Base-by-base conservation (phyloP, 2,329 filamentous ascomycete species). In the Macrophomina pseudophaseolina region DNA sequence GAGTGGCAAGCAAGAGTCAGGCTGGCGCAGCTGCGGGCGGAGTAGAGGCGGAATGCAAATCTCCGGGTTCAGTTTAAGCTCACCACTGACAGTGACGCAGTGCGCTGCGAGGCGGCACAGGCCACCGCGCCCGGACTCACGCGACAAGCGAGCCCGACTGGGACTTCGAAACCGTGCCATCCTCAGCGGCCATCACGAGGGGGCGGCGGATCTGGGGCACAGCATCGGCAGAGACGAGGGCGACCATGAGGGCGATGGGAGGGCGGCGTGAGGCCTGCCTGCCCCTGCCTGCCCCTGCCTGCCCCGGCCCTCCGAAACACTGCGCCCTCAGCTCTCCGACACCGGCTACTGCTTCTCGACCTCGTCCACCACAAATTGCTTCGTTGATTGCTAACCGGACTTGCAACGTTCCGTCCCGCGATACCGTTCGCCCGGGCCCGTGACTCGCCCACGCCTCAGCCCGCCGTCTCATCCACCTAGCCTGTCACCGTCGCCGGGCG, bases 21-120 rank as follows among this genome's bases (percentile, higher is more conserved):
- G 28, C 23, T 4, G 4, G 18, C 35, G 54, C 23, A 18, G 33
- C 33, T 32, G 16, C 11, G 51, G 32, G 33, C 52, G 52, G 32
- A n/a, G 52, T 30, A 5, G 40, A 33, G 7, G 32, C 30, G 16
- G 35, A 12, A 38, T 44, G 56, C 56, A 59, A 59, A 59, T 59
- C 28, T 58, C 54, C 54, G 54, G 54, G 35, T 44, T 32, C 38
- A 59, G 38, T 42, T 30, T 53, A 44, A 44, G 44, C 30, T 23
- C 54, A 4, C 11, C 33, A 18, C 14, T 35, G 28, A n/a, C 30
- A 35, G 5, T 16, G 28, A n/a, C 6, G 49, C 28, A 32, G 14
- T n/a, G n/a, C n/a, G n/a, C n/a, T n/a, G n/a, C n/a, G n/a, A n/a
- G n/a, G n/a, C n/a, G n/a, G n/a, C n/a, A n/a, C n/a, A 33, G 30